Evolutionary conservation across 306 rosid species (phyloP).

Genomic region (Purshia tridentata): DNA sequence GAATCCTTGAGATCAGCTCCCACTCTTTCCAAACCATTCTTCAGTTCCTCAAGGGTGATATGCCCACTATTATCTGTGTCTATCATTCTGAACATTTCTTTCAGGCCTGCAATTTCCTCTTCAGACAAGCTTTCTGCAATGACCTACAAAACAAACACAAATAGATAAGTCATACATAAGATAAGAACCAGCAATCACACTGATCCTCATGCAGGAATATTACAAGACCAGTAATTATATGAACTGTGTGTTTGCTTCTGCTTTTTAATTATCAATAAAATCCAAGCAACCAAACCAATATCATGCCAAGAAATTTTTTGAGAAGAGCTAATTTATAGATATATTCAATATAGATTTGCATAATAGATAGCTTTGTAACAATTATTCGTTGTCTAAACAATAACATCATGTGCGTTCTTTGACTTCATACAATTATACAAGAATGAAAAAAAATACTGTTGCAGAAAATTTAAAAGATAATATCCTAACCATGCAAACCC

Average conservation of each 20-base stretch:
- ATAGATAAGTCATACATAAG: conserved; percentile 29
- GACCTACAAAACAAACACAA: conserved; percentile 47
- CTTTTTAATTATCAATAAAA: not conserved
- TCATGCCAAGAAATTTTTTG: not conserved
- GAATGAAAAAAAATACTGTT: not conserved
- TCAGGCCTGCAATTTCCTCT: conserved; percentile 94
- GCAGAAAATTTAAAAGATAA: conserved; percentile 4
- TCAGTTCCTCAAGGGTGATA: conserved; percentile 82
- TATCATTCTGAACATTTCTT: conserved; percentile 92
- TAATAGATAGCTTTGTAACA: not conserved
- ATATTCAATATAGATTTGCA: not conserved
- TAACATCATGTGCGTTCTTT: not conserved
- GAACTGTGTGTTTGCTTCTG: not conserved
- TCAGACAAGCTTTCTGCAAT: conserved; percentile 89
- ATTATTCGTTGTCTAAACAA: not conserved
- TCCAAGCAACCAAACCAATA: not conserved
- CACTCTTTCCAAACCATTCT: conserved; percentile 80
- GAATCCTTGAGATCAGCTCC: conserved; percentile 78
- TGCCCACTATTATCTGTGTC: conserved; percentile 89
- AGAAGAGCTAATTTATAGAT: not conserved
- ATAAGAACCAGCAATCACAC: conserved; percentile 9
- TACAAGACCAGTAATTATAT: not conserved
- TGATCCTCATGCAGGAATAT: not conserved
- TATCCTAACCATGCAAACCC: conserved; percentile 1
- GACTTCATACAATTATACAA: not conserved